Conservation (phyloP, 1,284 basidiomycete species). For the Moniliella sp. region DNA sequence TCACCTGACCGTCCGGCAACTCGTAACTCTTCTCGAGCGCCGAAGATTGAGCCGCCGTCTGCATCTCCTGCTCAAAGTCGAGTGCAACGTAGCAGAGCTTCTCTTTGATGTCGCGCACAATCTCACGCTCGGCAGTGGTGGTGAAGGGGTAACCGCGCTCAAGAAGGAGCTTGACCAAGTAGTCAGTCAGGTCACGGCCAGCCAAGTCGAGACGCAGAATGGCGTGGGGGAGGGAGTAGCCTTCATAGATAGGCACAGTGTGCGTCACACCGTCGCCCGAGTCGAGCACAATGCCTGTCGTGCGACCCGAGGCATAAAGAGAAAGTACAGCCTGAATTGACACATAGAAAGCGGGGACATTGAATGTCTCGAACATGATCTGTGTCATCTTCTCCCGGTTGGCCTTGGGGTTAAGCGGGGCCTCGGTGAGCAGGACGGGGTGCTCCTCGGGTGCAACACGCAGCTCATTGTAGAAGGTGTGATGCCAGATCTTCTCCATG, state of each 20-base stretch:
- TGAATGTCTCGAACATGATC: slow-evolving; percentile 95
- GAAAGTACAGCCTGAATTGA: slow-evolving; percentile 79
- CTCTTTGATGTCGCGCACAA: slow-evolving; percentile 93
- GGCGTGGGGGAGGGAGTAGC: slow-evolving; percentile 81
- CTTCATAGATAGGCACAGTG: slow-evolving; percentile 83
- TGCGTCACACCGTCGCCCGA: slow-evolving; percentile 83
- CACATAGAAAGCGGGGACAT: slow-evolving; percentile 76
- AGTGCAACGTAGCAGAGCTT: slow-evolving; percentile 91
- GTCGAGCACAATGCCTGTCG: slow-evolving; percentile 77
- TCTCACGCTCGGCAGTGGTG: slow-evolving; percentile 75
- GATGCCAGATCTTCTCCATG: slow-evolving; percentile 35
- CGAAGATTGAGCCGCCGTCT: slow-evolving; percentile 73
- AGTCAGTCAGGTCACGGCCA: slow-evolving; percentile 75
- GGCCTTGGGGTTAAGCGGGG: slow-evolving; percentile 79
- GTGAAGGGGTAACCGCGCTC: slow-evolving; percentile 89
- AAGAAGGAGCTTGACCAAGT: slow-evolving; percentile 72
- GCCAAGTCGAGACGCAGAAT: slow-evolving; percentile 84
- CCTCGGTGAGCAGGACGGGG: slow-evolving; percentile 77
- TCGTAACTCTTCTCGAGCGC: slow-evolving; percentile 86
- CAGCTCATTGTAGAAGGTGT: slow-evolving; percentile 38
- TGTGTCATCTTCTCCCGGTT: slow-evolving; percentile 92
- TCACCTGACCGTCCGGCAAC: slow-evolving; percentile 84
- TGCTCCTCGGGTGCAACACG: slow-evolving; percentile 53
- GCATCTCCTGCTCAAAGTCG: slow-evolving; percentile 87
- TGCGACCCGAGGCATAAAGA: slow-evolving; percentile 73